Base-by-base conservation (phyloP, 208 protist species). In the Leptomonas pyrrhocoris region DNA sequence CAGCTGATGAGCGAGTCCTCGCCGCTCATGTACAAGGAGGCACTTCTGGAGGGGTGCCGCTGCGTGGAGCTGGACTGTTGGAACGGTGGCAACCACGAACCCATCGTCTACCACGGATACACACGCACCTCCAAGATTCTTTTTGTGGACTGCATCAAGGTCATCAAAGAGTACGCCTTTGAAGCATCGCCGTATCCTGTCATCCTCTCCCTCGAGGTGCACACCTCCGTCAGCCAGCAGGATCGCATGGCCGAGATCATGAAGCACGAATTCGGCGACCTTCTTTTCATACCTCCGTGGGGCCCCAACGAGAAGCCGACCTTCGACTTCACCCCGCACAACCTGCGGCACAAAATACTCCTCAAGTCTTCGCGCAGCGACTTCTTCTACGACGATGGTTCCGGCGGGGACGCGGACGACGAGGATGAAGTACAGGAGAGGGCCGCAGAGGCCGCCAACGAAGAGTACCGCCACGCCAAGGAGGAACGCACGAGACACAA, bases 61-160 rank as follows among this genome's bases (percentile, higher is more conserved):
- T 97, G 90, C 67, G 81, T 97, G 43, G 89, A 95, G 59, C 57
- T 95, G 23, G 89, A 95, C 74, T 95, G 86, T 70, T 94, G 89
- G 86, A 77, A 94, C 74, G 93, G 93, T 21, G 59, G 48, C 13
- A 65, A 92, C 23, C 64, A 76, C 27, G 83, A 93, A 28, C 93
- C 93, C 2, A 69, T 96, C 43, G 76, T 97, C 21, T 93, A 90
- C 54, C 93, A 95, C 53, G 90, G 90, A 25, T 83, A 94, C 78
- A 97, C 93, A 0, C 54, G 74, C 18, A 95, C 87, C 15, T 86
- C 86, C 6, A 90, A 90, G 63, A 92, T 94, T 62, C 48, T 40
- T 31, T 94, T 97, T 46, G 59, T 28, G 9, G 83, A 84, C 16
- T 75, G 73, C 42, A 79, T 97, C 15, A 53, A 84, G 4, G 73